phyloP scores from a whole-genome alignment of 1,284 basidiomycete genomes.

The Xerocomus amazonicus region DNA sequence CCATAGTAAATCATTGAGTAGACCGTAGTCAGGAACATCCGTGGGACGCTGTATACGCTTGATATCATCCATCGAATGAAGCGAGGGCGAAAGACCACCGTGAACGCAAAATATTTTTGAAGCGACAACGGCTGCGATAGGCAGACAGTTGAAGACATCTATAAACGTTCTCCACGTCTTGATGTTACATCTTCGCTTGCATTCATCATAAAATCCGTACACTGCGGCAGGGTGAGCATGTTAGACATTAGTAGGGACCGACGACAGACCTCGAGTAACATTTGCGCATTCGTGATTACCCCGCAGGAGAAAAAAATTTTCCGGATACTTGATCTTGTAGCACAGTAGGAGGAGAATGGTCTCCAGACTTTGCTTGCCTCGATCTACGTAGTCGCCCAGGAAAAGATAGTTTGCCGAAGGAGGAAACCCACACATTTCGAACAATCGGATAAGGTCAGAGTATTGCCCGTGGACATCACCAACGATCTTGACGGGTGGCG shows the following conservation, averaged over 20 bases:
- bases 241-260: conserved; percentile 5
- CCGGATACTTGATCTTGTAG: conserved; percentile 99
- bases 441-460: conserved; percentile 95
- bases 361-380: conserved; percentile 98
- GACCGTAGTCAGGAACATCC: conserved; percentile 98
- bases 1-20: conserved; percentile 98
- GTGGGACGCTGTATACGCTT: conserved; percentile 97
- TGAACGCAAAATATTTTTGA: conserved; percentile 99
- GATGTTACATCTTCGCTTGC: conserved; percentile 98
- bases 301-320: conserved; percentile 97
- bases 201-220: conserved; percentile 99
- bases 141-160: conserved; percentile 99
- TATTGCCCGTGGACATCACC: conserved; percentile 99
- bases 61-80: conserved; percentile 99
- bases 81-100: conserved; percentile 95
- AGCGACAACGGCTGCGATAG: conserved; percentile 97
- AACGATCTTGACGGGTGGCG: conserved; percentile 98
- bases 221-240: conserved; percentile 48
- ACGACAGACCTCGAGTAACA: conserved; percentile 84
- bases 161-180: conserved; percentile 99
- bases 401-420: conserved; percentile 98
- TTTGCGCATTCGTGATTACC: conserved; percentile 99
- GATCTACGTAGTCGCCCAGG: conserved; percentile 97
- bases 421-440: conserved; percentile 99
- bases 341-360: conserved; percentile 95